Base-by-base conservation (phyloP, 2,329 filamentous ascomycete genomes). In the Talaromyces amestolkiae region DNA sequence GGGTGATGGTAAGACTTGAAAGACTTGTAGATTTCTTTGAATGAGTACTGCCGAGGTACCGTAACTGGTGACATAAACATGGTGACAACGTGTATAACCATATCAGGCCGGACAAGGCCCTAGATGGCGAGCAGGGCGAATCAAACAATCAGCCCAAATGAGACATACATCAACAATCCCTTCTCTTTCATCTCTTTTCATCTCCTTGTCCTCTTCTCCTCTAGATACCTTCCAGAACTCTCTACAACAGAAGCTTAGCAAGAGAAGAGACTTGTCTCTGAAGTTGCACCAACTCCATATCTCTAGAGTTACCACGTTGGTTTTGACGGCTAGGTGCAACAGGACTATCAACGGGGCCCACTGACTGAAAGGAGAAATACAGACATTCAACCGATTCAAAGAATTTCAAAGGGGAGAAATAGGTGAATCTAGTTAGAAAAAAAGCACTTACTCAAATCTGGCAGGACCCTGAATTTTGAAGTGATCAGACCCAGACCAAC, bases 161-260 rank as follows among this genome's bases (percentile, higher is more conserved):
- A 58, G 54, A 58, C 54, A 58, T 58, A 41, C 49, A 53, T n/a
- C 49, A 33, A 33, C 49, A n/a, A n/a, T 33, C 31, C 15, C 8
- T 15, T 22, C 27, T 4, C 27, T 56, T 35, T 33, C 54, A 51
- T 41, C 8, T 41, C 35, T 22, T 24, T 51, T 17, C n/a, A 15
- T 51, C 19, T 43, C 17, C 24, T 43, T 33, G 7, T 19, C 22
- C n/a, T 31, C 35, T 43, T 19, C 39, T 6, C 5, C 27, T 4
- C 27, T 31, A 7, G 35, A 11, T 13, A 27, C 17, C 39, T 59
- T 45, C 56, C 56, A 45, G 56, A 45, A 56, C 22, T 56, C n/a
- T 22, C 33, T 37, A 35, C n/a, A 39, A 22, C 37, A 56, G 53
- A 56, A 56, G n/a, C 53, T 56, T 37, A 24, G 33, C 27, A n/a